Evolutionary conservation across 768 basidiomycete species (phyloP).

Genomic region (Mycena latifolia): DNA sequence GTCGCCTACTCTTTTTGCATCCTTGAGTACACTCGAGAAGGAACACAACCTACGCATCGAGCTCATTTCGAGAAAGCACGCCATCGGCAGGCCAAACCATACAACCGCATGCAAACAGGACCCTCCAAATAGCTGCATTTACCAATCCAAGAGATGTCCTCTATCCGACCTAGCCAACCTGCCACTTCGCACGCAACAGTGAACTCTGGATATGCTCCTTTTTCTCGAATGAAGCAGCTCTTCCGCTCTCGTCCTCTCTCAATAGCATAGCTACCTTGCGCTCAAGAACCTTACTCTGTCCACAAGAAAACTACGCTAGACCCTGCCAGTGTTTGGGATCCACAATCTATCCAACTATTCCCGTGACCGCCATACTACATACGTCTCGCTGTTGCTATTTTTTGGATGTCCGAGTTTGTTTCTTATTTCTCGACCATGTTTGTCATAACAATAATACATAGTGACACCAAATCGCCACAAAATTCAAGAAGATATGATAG

Average conservation of each 20-base stretch:
- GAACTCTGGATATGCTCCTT: neutral
- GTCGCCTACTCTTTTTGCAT: constrained; percentile 10
- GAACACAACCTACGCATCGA: constrained; percentile 9
- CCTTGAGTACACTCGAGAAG: constrained; percentile 17
- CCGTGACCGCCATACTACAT: no score
- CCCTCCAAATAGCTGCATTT: neutral
- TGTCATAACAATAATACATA: neutral
- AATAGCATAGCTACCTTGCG: no score
- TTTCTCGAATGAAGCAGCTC: neutral
- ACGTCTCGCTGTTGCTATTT: no score
- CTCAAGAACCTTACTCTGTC: no score
- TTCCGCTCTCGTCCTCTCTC: neutral
- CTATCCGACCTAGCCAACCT: constrained; percentile 10
- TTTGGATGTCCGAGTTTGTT: no score
- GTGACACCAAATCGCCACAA: neutral
- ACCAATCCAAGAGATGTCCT: neutral
- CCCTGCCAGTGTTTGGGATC: no score
- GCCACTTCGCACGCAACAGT: constrained; percentile 6
- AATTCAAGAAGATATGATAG: constrained; percentile 5
- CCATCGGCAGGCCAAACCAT: neutral
- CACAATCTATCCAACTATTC: no score
- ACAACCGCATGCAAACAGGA: neutral
- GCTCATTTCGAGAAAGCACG: constrained; percentile 2
- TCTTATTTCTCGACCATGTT: no score
- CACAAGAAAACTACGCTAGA: no score